These are phyloP conservation scores for Apiospora arundinis DNA, from an alignment of 2,329 filamentous ascomycete genomes.

Conservation along the genomic window DNA sequence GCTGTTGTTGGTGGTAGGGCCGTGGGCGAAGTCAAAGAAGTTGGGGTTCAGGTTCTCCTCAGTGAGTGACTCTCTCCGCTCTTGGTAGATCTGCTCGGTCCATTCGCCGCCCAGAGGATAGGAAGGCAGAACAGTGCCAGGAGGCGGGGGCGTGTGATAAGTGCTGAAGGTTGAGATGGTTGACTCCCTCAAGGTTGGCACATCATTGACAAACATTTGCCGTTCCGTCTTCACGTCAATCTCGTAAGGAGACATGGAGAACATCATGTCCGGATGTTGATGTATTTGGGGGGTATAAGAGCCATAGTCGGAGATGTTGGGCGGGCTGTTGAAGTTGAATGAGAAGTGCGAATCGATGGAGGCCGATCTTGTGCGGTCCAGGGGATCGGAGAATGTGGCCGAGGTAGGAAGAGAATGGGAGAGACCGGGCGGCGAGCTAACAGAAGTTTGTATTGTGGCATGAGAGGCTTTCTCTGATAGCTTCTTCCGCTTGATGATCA, in stretches of 20 bases:
- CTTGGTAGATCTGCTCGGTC: conserved; percentile 72
- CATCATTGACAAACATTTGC: conserved; percentile 91
- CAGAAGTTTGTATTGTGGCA: conserved; percentile 56
- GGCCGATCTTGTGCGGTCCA: conserved; percentile 74
- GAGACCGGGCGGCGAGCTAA: conserved; percentile 76
- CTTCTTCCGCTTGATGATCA: conserved; percentile 97
- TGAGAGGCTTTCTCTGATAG: conserved; percentile 81
- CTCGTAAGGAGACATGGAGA: conserved; percentile 77
- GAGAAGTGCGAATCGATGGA: conserved; percentile 83
- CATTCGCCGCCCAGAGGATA: conserved; percentile 71
- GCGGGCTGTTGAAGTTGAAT: conserved; percentile 75
- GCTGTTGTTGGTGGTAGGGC: conserved; percentile 64
- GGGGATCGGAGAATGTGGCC: conserved; percentile 77
- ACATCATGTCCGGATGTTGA: conserved; percentile 62
- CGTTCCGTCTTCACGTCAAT: conserved; percentile 95
- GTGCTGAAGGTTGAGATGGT: conserved; percentile 92
- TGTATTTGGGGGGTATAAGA: conserved; percentile 69
- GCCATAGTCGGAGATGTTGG: conserved; percentile 59
- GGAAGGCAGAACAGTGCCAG: conserved; percentile 69
- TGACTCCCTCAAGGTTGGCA: conserved; percentile 84
- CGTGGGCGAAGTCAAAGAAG: conserved; percentile 83
- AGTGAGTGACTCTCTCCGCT: conserved; percentile 70
- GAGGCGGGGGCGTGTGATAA: conserved; percentile 79
- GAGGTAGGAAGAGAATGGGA: conserved; percentile 84
- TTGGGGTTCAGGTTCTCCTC: conserved; percentile 74